phyloP scores from a whole-genome alignment of 345 rosid genomes.

The Hibiscus trionum region DNA sequence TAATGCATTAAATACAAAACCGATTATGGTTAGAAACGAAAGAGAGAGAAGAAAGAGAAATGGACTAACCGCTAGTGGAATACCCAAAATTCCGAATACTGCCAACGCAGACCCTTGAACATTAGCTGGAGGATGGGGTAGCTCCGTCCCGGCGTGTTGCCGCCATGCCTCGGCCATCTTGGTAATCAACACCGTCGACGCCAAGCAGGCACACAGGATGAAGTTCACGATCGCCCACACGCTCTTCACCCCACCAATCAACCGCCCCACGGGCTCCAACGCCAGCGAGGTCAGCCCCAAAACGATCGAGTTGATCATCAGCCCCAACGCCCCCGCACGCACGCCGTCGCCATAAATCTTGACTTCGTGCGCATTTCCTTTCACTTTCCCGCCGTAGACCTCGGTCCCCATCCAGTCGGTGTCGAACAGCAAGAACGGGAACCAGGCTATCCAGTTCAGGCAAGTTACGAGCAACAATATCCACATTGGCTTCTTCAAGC shows the following conservation, averaged over 20 bases:
- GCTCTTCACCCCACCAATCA: slow-evolving; percentile 45
- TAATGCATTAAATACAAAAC: neutral
- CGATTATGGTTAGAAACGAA: neutral
- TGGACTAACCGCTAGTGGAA: slow-evolving; percentile 51
- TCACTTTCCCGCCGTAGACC: slow-evolving; percentile 64
- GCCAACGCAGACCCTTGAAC: slow-evolving; percentile 53
- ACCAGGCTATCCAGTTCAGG: slow-evolving; percentile 88
- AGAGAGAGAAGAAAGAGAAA: neutral
- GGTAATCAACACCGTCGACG: slow-evolving; percentile 49
- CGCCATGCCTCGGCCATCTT: slow-evolving; percentile 55
- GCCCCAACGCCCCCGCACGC: slow-evolving; percentile 68
- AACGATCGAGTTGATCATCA: slow-evolving; percentile 70
- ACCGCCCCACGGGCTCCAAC: slow-evolving; percentile 39
- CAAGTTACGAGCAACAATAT: slow-evolving; percentile 62
- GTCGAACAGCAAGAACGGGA: slow-evolving; percentile 73
- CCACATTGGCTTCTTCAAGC: slow-evolving; percentile 60
- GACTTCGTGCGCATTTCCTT: slow-evolving; percentile 15
- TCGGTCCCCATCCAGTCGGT: slow-evolving; percentile 95
- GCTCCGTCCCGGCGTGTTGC: neutral
- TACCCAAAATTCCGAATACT: slow-evolving; percentile 60
- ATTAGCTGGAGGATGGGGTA: slow-evolving; percentile 31
- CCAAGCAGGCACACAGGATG: slow-evolving; percentile 51
- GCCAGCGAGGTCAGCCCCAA: slow-evolving; percentile 55
- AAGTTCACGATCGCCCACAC: slow-evolving; percentile 74
- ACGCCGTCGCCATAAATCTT: slow-evolving; percentile 57